Evolutionary conservation across 208 protist genomes (phyloP).

Genomic region (Wallacemonas sp.): DNA sequence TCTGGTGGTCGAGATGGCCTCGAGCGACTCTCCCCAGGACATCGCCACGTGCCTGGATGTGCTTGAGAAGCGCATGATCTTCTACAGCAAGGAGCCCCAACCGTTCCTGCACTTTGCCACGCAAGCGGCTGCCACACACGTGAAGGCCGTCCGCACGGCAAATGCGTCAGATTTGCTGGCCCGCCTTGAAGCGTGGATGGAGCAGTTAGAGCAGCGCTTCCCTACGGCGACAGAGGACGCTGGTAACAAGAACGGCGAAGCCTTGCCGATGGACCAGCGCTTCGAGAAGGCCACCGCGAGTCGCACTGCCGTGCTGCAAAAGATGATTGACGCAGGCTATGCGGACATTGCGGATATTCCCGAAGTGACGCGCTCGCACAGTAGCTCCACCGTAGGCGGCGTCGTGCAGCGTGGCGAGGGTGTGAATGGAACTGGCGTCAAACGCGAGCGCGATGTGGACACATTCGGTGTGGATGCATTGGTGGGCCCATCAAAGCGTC

Average conservation of each 20-base stretch:
- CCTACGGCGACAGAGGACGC: background rate
- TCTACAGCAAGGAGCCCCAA: constrained; percentile 80
- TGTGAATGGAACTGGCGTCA: constrained; percentile 22
- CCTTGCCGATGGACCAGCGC: constrained; percentile 13
- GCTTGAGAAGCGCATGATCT: constrained; percentile 82
- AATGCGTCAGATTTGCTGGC: background rate
- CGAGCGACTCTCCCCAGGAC: constrained; percentile 28
- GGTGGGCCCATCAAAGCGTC: constrained; percentile 28
- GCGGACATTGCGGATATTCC: constrained; percentile 8
- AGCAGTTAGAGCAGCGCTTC: constrained; percentile 45
- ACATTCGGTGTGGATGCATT: constrained; percentile 66
- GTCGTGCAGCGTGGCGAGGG: background rate
- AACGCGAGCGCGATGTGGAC: constrained; percentile 52
- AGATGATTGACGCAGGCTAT: constrained; percentile 2
- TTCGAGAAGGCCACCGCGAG: constrained; percentile 16
- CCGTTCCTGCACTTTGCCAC: constrained; percentile 59
- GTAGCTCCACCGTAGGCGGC: background rate
- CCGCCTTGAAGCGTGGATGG: constrained; percentile 44
- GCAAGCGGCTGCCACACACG: constrained; percentile 17
- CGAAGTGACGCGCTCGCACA: background rate
- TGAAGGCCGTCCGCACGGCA: background rate
- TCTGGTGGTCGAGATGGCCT: constrained; percentile 64
- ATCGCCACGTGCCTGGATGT: constrained; percentile 56
- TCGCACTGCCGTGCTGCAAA: constrained; percentile 9
- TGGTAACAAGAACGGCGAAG: too few relatives aligned